Conservation (phyloP, 1,284 basidiomycete species). For the Leccinum subfulvum region DNA sequence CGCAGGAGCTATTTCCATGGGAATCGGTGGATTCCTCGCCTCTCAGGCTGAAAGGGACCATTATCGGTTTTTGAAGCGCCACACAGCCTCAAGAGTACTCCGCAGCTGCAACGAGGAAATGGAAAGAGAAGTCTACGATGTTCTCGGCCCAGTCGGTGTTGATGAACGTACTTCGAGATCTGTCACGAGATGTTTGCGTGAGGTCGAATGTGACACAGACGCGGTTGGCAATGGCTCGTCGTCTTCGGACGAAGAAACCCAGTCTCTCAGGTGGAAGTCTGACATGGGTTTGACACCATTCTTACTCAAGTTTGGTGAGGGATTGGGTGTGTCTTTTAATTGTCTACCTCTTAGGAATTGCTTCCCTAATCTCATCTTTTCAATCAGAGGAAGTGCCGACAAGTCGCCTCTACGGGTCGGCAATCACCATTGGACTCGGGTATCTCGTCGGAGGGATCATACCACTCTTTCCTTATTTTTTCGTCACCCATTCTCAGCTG, state of each 20-base stretch:
- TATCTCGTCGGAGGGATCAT: constrained; percentile 87
- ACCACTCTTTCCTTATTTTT: constrained; percentile 90
- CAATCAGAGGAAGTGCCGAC: constrained; percentile 77
- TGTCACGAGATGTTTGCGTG: constrained; percentile 74
- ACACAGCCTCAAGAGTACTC: constrained; percentile 78
- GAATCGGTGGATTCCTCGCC: constrained; percentile 95
- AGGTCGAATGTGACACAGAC: constrained; percentile 54
- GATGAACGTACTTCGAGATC: constrained; percentile 77
- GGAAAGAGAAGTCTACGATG: constrained; percentile 89
- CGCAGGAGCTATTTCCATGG: constrained; percentile 96
- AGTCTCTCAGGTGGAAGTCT: constrained; percentile 59
- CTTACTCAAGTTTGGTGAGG: constrained; percentile 90
- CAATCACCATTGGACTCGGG: constrained; percentile 89
- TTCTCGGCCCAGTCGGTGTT: constrained; percentile 88
- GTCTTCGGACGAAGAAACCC: constrained; percentile 47
- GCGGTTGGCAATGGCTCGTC: constrained; percentile 22
- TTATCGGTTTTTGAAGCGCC: constrained; percentile 77
- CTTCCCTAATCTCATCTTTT: neutral
- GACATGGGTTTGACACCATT: constrained; percentile 87
- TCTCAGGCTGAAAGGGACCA: constrained; percentile 96
- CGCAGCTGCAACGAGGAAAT: constrained; percentile 92
- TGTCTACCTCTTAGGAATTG: neutral
- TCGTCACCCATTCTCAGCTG: constrained; percentile 63
- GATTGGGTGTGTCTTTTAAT: constrained; percentile 59
- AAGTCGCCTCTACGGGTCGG: constrained; percentile 72